Base-by-base conservation (phyloP, 768 basidiomycete species). In the Exsudoporus frostii region DNA sequence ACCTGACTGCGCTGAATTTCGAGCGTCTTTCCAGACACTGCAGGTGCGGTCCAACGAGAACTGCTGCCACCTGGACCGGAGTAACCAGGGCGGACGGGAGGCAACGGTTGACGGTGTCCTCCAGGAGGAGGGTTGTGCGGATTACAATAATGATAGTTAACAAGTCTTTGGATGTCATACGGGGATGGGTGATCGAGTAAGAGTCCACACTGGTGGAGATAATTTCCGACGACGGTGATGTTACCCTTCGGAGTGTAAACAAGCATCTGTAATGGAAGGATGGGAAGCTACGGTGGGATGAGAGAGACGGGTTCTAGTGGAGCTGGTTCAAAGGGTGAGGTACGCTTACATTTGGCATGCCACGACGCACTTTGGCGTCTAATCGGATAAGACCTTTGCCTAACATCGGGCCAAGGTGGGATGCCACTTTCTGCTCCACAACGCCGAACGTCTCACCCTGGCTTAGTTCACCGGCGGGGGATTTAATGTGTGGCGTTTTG, bases 211-310 rank as follows among this genome's bases (percentile, higher is more conserved):
- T 82, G 77, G 22, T 83, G 80, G 45, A 98, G 79, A 63, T 84
- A 85, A 63, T 83, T 77, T 56, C 90, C 85, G 56, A 99, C 88
- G 50, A 88, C 84, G 30, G 78, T 74, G 57, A 98, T 88, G 71
- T 98, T 94, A 30, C 92, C 90, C 68, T 96, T 97, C 5, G 92
- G 92, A 6, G 96, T 96, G 71, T 90, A 96, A 29, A 98, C 84
- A 36, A 97, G 82, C 70, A 97, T 80, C 64, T 88, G 87, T 17
- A 98, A 77, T 20, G 86, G 83, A 41, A 96, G 76, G 50, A 93
- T 90, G 44, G 90, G 88, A 48, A 89, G 78, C 91, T 95, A 45
- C 13, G 49, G 37, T 36, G 55, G 48, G 25, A 55, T 56, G 49
- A 55, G 53, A 61, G 55, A 56, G 63, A 52, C 30, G 47, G 49